Percentiles rank a stretch among this genome's conserved stretches.
phyloP scores from a whole-genome alignment of 306 rosid species.

The Trifolium repens region DNA sequence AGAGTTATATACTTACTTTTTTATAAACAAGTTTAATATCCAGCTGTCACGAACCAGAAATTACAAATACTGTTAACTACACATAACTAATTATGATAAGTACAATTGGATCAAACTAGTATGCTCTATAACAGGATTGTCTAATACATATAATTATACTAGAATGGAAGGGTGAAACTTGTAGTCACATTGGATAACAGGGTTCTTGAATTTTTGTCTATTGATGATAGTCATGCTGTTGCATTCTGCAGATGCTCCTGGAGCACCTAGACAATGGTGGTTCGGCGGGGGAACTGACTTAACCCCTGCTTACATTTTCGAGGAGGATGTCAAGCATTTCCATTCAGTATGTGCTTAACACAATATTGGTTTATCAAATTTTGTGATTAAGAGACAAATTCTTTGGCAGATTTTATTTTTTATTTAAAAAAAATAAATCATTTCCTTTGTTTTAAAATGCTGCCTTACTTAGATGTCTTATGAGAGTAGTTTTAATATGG shows the following conservation, averaged over 20 bases:
- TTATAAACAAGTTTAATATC: neutral
- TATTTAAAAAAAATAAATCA: neutral
- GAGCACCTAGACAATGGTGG: conserved; percentile 99
- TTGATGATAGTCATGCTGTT: conserved; percentile 36
- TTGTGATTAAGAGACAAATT: conserved; percentile 20
- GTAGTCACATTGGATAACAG: conserved; percentile 1
- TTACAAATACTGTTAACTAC: neutral
- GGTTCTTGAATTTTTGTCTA: conserved; percentile 23
- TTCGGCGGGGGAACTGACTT: conserved; percentile 99
- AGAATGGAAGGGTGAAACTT: neutral
- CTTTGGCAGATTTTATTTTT: neutral
- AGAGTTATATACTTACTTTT: neutral
- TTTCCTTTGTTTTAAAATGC: neutral
- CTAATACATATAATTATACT: neutral
- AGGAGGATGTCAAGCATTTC: conserved; percentile 96
- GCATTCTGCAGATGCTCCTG: conserved; percentile 72
- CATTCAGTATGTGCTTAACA: conserved; percentile 65
- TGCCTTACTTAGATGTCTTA: neutral
- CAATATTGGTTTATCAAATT: conserved; percentile 32
- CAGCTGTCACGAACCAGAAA: neutral
- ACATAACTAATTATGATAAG: neutral
- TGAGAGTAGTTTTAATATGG: conserved; percentile 14
- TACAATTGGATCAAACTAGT: neutral
- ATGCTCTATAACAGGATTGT: neutral
- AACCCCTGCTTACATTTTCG: conserved; percentile 92